Evolutionary conservation across 208 protist species (phyloP).

Genomic region (Wallacemonas collosoma): DNA sequence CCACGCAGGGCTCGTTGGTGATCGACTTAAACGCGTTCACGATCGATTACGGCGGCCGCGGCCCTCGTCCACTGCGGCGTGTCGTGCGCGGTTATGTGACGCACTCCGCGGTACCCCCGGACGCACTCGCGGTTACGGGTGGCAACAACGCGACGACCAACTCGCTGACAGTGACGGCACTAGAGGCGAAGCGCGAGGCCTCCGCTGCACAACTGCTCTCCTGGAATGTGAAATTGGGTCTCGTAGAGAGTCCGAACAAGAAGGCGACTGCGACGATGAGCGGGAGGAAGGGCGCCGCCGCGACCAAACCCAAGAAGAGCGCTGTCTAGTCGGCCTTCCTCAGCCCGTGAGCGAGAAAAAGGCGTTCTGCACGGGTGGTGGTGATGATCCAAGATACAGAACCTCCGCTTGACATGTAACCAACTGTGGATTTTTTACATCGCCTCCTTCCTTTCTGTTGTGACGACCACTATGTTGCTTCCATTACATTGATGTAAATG

Average conservation of each 20-base stretch:
- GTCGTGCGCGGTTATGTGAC: conserved; percentile 56
- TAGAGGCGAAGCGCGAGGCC: conserved; percentile 26
- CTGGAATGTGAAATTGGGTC: conserved; percentile 42
- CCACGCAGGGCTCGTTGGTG: conserved; percentile 14
- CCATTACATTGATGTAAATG: conserved; percentile 13
- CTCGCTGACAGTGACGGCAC: conserved; percentile 17
- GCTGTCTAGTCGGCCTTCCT: neutral
- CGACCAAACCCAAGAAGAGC: conserved; percentile 4
- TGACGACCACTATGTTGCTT: neutral
- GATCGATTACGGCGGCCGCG: conserved; percentile 80
- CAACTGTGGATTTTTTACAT: too few species aligned
- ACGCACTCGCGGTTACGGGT: conserved; percentile 20
- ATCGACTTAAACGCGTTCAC: conserved; percentile 61
- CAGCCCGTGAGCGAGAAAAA: too few species aligned
- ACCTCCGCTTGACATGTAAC: too few species aligned
- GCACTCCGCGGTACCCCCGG: conserved; percentile 35
- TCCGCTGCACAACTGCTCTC: conserved; percentile 31
- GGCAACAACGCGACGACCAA: conserved; percentile 7
- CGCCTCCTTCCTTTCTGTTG: neutral
- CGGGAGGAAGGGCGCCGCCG: neutral
- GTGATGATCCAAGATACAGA: too few species aligned
- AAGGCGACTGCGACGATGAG: neutral
- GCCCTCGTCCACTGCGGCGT: conserved; percentile 72
- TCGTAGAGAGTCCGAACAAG: conserved; percentile 21
- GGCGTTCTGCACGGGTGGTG: too few species aligned